A percentile compares a stretch with the other conserved stretches of the same genome.
Conservation (phyloP, 805 yeast genomes). For the Myxozyma sirexii region DNA sequence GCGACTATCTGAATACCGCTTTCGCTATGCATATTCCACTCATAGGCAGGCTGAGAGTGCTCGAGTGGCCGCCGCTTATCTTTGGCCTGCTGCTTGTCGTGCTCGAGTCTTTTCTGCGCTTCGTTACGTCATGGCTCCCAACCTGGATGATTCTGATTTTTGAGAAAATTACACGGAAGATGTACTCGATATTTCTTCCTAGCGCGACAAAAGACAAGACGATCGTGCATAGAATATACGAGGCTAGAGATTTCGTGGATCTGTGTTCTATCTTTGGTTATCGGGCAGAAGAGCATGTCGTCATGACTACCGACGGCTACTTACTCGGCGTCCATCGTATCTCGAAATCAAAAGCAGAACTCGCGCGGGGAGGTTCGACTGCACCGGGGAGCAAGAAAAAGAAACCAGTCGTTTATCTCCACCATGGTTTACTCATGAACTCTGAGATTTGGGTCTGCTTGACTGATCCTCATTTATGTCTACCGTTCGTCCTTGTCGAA, state of each 20-base stretch:
- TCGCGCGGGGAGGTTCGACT: background rate
- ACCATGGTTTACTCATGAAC: conserved; percentile 89
- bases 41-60: conserved; percentile 39
- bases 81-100: conserved; percentile 41
- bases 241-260: conserved; percentile 59
- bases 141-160: conserved; percentile 36
- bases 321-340: conserved; percentile 43
- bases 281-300: conserved; percentile 72
- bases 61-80: conserved; percentile 43
- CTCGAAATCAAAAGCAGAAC: conserved; percentile 31
- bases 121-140: conserved; percentile 41
- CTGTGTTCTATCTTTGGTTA: conserved; percentile 73
- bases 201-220: conserved; percentile 16
- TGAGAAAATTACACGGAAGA: conserved; percentile 28
- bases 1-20: background rate
- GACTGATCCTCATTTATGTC: conserved; percentile 51
- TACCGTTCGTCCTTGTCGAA: conserved; percentile 78
- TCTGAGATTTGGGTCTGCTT: conserved; percentile 77
- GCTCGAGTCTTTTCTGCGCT: conserved; percentile 39
- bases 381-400: background rate
- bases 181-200: conserved; percentile 23
- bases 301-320: conserved; percentile 41
- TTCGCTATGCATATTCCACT: conserved; percentile 40
- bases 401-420: conserved; percentile 68
- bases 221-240: conserved; percentile 46